Evolutionary conservation across 148 eudicot species (phyloP).

Genomic region (Vaccinium macrocarpon): DNA sequence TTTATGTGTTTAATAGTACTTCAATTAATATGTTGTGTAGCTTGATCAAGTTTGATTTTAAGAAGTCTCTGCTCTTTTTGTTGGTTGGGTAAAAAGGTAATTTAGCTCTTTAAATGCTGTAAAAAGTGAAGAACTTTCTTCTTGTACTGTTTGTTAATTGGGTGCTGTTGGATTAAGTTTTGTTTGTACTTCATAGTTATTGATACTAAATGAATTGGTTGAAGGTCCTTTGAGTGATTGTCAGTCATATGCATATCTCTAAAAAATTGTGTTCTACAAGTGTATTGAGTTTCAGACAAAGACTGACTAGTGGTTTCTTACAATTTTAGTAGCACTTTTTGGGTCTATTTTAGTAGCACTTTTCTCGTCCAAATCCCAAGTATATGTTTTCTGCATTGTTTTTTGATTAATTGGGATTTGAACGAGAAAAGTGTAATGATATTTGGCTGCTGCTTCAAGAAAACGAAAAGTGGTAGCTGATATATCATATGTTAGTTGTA

Average conservation of each 20-base stretch:
- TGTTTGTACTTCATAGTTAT: not conserved
- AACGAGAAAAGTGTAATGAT: not conserved
- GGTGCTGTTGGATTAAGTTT: too few relatives aligned
- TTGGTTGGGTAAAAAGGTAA: not conserved
- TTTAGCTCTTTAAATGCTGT: conserved; percentile 4
- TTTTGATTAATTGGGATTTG: not conserved
- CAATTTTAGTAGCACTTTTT: not conserved
- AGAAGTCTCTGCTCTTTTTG: not conserved
- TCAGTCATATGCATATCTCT: not conserved
- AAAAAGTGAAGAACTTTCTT: not conserved
- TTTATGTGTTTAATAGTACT: not conserved
- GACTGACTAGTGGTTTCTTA: not conserved
- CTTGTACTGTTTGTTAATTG: not conserved
- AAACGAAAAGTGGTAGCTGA: not conserved
- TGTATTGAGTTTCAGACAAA: not conserved
- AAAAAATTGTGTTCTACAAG: not conserved
- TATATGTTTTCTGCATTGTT: not conserved
- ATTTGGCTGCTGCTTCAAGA: not conserved
- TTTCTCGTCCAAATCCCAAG: too few relatives aligned
- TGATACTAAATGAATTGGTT: not conserved
- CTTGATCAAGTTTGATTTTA: not conserved
- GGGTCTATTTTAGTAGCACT: too few relatives aligned
- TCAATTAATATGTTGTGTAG: not conserved
- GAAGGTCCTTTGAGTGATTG: not conserved
- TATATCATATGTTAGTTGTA: not conserved